phyloP scores from a whole-genome alignment of 169 alveolate species.

The Plasmodium adleri region DNA sequence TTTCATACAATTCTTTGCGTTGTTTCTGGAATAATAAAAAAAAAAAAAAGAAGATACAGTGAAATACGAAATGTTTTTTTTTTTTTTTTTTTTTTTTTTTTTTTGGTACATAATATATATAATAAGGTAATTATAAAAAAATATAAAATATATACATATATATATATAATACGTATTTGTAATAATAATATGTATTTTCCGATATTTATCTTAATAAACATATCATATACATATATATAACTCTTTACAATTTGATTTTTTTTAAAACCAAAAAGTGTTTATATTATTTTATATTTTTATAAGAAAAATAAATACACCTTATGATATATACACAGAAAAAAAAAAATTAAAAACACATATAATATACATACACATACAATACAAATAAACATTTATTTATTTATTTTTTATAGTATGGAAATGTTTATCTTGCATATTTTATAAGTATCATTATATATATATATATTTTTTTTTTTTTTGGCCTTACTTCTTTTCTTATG shows the following conservation, averaged over 20 bases:
- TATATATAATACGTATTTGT: too few relatives aligned
- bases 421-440: not conserved
- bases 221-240: too few relatives aligned
- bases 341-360: not conserved
- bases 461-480: slow-evolving; percentile 7
- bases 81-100: too few relatives aligned
- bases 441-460: not conserved
- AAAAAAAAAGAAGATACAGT: slow-evolving; percentile 26
- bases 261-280: too few relatives aligned
- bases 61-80: not conserved
- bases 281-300: too few relatives aligned
- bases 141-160: too few relatives aligned
- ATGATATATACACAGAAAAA: not conserved
- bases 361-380: not conserved
- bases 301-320: not conserved
- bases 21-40: slow-evolving; percentile 37
- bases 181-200: too few relatives aligned
- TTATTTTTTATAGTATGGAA: not conserved
- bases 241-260: too few relatives aligned
- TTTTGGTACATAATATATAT: too few relatives aligned
- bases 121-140: too few relatives aligned
- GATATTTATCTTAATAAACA: too few relatives aligned
- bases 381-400: not conserved
- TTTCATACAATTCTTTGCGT: slow-evolving; percentile 70
- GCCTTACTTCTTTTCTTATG: slow-evolving; percentile 65